Evolutionary conservation across 2,329 filamentous ascomycete genomes (phyloP), one percentile per base, ranked within the genome.

Genomic region (Pseudogymnoascus sp.): DNA sequence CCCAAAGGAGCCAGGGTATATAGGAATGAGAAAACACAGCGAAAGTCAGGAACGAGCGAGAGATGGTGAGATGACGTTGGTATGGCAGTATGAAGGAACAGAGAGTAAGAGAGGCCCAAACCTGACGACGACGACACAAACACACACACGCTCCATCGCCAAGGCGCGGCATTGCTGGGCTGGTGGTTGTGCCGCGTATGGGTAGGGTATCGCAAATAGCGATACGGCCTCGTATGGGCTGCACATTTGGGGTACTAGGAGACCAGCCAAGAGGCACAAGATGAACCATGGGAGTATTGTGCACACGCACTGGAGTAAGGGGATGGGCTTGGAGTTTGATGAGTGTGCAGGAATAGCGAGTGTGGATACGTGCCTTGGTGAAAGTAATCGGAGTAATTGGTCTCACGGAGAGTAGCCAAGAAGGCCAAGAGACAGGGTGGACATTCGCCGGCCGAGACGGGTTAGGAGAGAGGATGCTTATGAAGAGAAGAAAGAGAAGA

Each of bases 111-210:
- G 50, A 56, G 50, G 16, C 8, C 10, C 50, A 56, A 56, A 34
- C 28, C 50, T 56, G 50, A 16, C 6, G 50, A 56, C 28, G 10
- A 34, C 46, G 25, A 31, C 6, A 14, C 50, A 56, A 34, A 14
- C 50, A 56, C 46, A 14, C 50, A 56, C 46, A 53, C 46, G 0
- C 50, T 34, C 50, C 2, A 56, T 56, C 28, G 50, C 50, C 50
- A 56, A 56, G 50, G 50, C 50, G 50, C 50, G 50, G 50, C 50
- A 56, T 56, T 56, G 50, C 50, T 56, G 50, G 50, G 25, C 28
- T 56, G 50, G 28, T 34, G 10, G 28, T 14, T 18, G 50, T 34
- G 50, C 50, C 10, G 50, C 25, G 46, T 31, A 16, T 31, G 46
- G 31, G 11, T 53, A 53, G 14, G 14, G 46, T 18, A 53, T 53